Percentiles rank a stretch among this genome's conserved stretches.
These are phyloP conservation scores for Kwoniella bestiolae DNA, from an alignment of 768 basidiomycete species.

Conservation along the genomic window DNA sequence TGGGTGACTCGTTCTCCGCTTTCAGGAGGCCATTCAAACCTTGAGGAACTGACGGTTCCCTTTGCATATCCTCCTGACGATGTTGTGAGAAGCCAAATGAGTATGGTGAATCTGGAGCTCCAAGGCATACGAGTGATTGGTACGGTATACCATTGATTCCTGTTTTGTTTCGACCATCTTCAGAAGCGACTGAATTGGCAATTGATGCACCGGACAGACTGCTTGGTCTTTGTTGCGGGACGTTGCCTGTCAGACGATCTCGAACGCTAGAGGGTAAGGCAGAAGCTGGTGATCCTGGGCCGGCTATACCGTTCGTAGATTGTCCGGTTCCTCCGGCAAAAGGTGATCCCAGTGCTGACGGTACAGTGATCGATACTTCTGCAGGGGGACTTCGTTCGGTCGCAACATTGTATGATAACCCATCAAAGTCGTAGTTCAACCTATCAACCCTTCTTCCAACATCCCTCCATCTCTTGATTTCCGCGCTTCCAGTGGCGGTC, in stretches of 20 bases:
- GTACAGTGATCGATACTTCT: slow-evolving; percentile 21
- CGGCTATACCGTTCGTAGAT: neutral
- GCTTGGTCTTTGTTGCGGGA: slow-evolving; percentile 22
- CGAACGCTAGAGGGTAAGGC: slow-evolving; percentile 26
- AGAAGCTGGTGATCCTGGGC: slow-evolving; percentile 29
- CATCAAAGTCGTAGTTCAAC: slow-evolving; percentile 35
- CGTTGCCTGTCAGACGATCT: slow-evolving; percentile 33
- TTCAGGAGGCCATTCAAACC: slow-evolving; percentile 16
- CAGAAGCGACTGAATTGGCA: slow-evolving; percentile 47
- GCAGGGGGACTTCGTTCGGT: slow-evolving; percentile 14
- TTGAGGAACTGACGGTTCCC: slow-evolving; percentile 74
- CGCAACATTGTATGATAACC: slow-evolving; percentile 21
- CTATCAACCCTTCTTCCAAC: slow-evolving; percentile 58
- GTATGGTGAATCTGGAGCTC: slow-evolving; percentile 52
- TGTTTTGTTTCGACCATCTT: slow-evolving; percentile 42
- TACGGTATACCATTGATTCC: slow-evolving; percentile 64
- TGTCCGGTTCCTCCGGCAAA: slow-evolving; percentile 4
- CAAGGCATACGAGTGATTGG: slow-evolving; percentile 57
- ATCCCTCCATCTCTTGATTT: slow-evolving; percentile 76
- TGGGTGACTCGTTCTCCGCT: slow-evolving; percentile 14
- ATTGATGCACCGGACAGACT: slow-evolving; percentile 46
- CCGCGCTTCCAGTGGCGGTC: slow-evolving; percentile 85
- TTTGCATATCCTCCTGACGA: slow-evolving; percentile 70
- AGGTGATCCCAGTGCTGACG: slow-evolving; percentile 16
- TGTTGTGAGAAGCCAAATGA: slow-evolving; percentile 43